Evolutionary conservation across 768 basidiomycete species (phyloP).

Genomic region (Leccinum boreale): DNA sequence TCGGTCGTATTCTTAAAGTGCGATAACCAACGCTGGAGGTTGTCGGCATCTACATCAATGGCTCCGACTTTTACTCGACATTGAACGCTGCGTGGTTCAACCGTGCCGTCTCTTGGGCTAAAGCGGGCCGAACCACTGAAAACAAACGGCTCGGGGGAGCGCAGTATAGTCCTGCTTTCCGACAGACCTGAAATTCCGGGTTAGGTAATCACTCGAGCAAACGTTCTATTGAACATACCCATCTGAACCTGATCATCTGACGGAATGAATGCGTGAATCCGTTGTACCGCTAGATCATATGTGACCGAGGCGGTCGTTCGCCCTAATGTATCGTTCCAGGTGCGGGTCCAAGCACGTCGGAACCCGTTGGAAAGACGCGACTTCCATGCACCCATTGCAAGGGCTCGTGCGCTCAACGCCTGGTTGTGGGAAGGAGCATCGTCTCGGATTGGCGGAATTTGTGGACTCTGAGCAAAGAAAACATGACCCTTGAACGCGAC

Average conservation of each 20-base stretch:
- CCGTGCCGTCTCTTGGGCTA: slow-evolving; percentile 51
- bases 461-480: slow-evolving; percentile 50
- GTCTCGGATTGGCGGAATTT: slow-evolving; percentile 14
- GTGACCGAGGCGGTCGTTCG: slow-evolving; percentile 55
- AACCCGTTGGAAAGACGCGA: slow-evolving; percentile 57
- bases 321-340: slow-evolving; percentile 70
- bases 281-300: slow-evolving; percentile 46
- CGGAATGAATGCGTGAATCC: slow-evolving; percentile 43
- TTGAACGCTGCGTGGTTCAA: slow-evolving; percentile 54
- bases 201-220: slow-evolving; percentile 1
- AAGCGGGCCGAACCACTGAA: slow-evolving; percentile 51
- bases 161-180: slow-evolving; percentile 39
- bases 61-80: slow-evolving; percentile 44
- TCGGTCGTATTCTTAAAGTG: slow-evolving; percentile 7
- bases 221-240: slow-evolving; percentile 26
- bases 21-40: slow-evolving; percentile 18
- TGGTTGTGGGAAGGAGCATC: slow-evolving; percentile 12
- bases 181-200: slow-evolving; percentile 11
- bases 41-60: slow-evolving; percentile 47
- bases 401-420: slow-evolving; percentile 35
- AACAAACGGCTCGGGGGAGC: slow-evolving; percentile 43
- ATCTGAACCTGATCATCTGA: slow-evolving; percentile 14
- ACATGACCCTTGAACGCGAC: slow-evolving; percentile 53
- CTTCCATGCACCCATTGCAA: slow-evolving; percentile 59
- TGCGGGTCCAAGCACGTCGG: slow-evolving; percentile 61